Conservation (phyloP, 1,284 basidiomycete species). For the Ceratobasidium sp. region DNA sequence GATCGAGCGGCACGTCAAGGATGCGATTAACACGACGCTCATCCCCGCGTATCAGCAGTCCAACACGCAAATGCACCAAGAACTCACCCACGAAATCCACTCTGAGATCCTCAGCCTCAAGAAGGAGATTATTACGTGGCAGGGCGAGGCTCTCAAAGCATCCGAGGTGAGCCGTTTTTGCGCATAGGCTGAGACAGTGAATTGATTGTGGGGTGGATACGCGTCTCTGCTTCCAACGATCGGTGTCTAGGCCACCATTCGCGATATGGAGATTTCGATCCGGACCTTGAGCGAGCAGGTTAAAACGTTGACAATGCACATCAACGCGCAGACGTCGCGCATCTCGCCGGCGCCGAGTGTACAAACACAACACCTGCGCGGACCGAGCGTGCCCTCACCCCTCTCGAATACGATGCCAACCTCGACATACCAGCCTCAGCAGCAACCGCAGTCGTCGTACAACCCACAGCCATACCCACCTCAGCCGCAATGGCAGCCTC, state of each 20-base stretch:
- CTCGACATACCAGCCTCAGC: conserved; percentile 24
- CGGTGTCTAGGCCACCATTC: conserved; percentile 65
- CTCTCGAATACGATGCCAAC: conserved; percentile 18
- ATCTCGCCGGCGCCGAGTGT: conserved; percentile 40
- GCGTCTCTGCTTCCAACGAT: no score
- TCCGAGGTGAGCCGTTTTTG: conserved; percentile 66
- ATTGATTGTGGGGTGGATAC: neutral
- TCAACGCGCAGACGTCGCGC: conserved; percentile 44
- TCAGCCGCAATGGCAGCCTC: conserved; percentile 57
- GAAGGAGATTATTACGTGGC: conserved; percentile 76
- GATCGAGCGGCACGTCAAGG: conserved; percentile 80
- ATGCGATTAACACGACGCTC: conserved; percentile 72
- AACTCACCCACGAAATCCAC: conserved; percentile 72
- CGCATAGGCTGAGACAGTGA: neutral
- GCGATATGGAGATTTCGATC: conserved; percentile 77
- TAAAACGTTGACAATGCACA: conserved; percentile 71
- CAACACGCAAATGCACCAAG: conserved; percentile 73
- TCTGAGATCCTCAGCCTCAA: conserved; percentile 75
- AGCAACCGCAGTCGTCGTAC: conserved; percentile 18
- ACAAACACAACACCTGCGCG: conserved; percentile 36
- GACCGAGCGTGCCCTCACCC: conserved; percentile 40
- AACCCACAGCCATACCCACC: conserved; percentile 50
- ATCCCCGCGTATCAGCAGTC: conserved; percentile 75
- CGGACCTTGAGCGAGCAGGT: conserved; percentile 75
- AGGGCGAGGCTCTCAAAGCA: conserved; percentile 71